phyloP scores from a whole-genome alignment of 768 basidiomycete species.

The Podaxis rugospora region DNA sequence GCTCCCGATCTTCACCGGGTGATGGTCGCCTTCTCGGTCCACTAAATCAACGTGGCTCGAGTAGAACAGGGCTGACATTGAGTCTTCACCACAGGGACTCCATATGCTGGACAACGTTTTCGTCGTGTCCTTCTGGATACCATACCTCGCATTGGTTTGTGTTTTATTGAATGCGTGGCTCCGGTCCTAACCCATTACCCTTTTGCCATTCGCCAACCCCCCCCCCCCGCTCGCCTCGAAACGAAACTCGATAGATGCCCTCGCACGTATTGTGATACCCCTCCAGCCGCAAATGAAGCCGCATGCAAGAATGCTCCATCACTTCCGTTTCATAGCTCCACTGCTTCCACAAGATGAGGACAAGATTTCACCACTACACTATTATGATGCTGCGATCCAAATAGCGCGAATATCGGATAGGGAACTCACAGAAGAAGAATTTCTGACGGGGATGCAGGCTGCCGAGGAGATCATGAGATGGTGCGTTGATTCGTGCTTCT shows the following conservation, averaged over 20 bases:
- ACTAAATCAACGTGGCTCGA: background rate
- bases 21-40: background rate
- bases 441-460: conserved; percentile 55
- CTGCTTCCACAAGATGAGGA: conserved; percentile 56
- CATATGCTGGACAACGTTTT: conserved; percentile 58
- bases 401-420: conserved; percentile 55
- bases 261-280: conserved; percentile 71
- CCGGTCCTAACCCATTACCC: background rate
- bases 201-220: background rate
- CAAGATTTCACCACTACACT: conserved; percentile 65
- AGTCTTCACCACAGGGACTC: conserved; percentile 38
- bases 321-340: conserved; percentile 73
- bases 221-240: background rate
- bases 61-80: background rate
- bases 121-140: conserved; percentile 69
- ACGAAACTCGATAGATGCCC: conserved; percentile 44
- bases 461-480: conserved; percentile 56
- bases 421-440: conserved; percentile 68
- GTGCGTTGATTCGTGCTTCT: conserved; percentile 32
- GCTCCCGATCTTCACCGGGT: background rate
- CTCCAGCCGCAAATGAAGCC: conserved; percentile 66
- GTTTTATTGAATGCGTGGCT: background rate
- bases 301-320: conserved; percentile 72
- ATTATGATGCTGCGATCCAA: conserved; percentile 76
- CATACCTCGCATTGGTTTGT: conserved; percentile 63